Conservation (phyloP, 2,329 filamentous ascomycete species). For the Rugonectria rugulosa region DNA sequence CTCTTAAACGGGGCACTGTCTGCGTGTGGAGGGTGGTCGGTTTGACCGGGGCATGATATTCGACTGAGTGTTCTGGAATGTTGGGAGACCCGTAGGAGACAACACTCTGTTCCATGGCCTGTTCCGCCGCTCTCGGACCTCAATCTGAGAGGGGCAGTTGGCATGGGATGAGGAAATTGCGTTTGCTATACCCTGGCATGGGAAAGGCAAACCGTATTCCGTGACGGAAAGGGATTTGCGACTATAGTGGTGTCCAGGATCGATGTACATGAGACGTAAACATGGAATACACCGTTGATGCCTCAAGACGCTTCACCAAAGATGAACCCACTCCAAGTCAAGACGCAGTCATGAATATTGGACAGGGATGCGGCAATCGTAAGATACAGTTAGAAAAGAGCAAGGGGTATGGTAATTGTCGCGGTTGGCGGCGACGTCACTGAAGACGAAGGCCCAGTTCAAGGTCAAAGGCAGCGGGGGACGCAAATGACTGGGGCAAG, state of each 20-base stretch:
- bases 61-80: slow-evolving; percentile 33
- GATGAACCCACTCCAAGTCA: slow-evolving; percentile 24
- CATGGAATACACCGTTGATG: slow-evolving; percentile 18
- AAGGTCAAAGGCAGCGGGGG: slow-evolving; percentile 13
- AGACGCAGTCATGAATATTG: slow-evolving; percentile 21
- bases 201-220: background rate
- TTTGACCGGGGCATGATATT: slow-evolving; percentile 22
- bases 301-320: slow-evolving; percentile 13
- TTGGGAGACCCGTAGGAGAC: slow-evolving; percentile 22
- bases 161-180: slow-evolving; percentile 21
- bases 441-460: slow-evolving; percentile 5
- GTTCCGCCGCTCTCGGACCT: slow-evolving; percentile 26
- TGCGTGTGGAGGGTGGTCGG: slow-evolving; percentile 22
- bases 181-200: slow-evolving; percentile 2
- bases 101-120: slow-evolving; percentile 22
- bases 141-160: slow-evolving; percentile 19
- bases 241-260: slow-evolving; percentile 8
- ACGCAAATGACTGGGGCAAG: slow-evolving; percentile 11
- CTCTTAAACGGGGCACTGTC: slow-evolving; percentile 10
- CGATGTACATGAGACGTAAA: slow-evolving; percentile 2
- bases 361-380: slow-evolving; percentile 27
- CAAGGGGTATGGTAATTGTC: slow-evolving; percentile 3
- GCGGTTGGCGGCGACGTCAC: slow-evolving; percentile 31
- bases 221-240: slow-evolving; percentile 9
- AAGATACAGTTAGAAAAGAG: slow-evolving; percentile 22